Conservation (phyloP, 2,329 filamentous ascomycete genomes). For the Fusarium anthophilum region DNA sequence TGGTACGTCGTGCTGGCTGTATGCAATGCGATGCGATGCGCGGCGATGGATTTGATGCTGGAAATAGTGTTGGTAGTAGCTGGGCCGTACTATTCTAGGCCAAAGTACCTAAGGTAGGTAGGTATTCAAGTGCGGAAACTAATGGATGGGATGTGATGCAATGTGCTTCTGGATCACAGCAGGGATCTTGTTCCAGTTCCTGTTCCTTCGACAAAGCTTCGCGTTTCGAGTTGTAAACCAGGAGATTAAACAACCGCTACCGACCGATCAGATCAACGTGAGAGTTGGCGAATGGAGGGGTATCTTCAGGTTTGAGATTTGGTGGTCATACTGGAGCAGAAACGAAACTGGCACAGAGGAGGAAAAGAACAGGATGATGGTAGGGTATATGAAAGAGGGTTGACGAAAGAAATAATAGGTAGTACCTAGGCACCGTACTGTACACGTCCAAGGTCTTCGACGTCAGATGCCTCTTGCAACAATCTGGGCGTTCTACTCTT, state of each 20-base stretch:
- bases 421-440: not conserved
- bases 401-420: not conserved
- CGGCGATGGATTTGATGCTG: not conserved
- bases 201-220: slow-evolving; percentile 8
- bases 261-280: not conserved
- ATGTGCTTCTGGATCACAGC: slow-evolving; percentile 13
- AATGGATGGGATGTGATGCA: not conserved
- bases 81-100: not conserved
- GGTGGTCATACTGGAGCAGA: not conserved
- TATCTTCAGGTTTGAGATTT: not conserved
- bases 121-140: not conserved
- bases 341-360: not conserved
- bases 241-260: not conserved
- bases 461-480: slow-evolving; percentile 25
- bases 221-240: slow-evolving; percentile 14
- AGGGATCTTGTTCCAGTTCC: slow-evolving; percentile 25
- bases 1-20: not conserved
- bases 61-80: not conserved
- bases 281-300: slow-evolving; percentile 2
- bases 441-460: slow-evolving; percentile 3
- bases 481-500: not conserved
- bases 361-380: not conserved
- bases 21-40: not conserved
- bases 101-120: not conserved
- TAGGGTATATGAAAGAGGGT: not conserved